phyloP scores from a whole-genome alignment of 2,329 filamentous ascomycete species.

The Coniochaeta hoffmannii region DNA sequence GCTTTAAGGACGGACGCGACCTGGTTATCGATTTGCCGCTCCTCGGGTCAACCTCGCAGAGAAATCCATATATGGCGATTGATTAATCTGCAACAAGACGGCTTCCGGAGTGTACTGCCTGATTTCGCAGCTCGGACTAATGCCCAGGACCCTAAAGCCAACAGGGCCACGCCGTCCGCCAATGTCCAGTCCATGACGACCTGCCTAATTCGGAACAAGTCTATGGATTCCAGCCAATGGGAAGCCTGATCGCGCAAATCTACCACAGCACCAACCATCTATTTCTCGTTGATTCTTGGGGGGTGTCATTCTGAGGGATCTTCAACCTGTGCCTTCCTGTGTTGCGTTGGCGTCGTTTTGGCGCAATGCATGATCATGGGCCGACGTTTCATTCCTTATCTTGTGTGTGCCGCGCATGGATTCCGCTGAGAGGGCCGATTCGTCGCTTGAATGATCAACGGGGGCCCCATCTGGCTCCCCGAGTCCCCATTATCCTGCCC shows the following conservation, averaged over 20 bases:
- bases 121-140: neutral
- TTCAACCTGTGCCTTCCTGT: neutral
- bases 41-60: too few relatives aligned
- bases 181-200: conserved; percentile 8
- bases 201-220: conserved; percentile 15
- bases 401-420: neutral
- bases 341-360: neutral
- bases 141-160: neutral
- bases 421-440: neutral
- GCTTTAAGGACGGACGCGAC: neutral
- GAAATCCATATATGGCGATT: too few relatives aligned
- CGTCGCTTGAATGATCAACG: neutral
- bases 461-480: too few relatives aligned
- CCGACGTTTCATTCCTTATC: conserved; percentile 1
- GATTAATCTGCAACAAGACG: too few relatives aligned
- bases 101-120: neutral
- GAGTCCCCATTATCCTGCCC: neutral
- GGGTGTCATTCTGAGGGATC: neutral
- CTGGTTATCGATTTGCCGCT: too few relatives aligned
- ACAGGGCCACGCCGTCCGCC: neutral
- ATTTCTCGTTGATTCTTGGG: neutral
- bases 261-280: neutral
- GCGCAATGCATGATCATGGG: neutral
- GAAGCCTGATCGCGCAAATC: neutral
- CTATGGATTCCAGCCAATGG: conserved; percentile 14